Evolutionary conservation across 768 basidiomycete species (phyloP), one percentile per base, ranked within the genome.

Genomic region (Boletus edulis): DNA sequence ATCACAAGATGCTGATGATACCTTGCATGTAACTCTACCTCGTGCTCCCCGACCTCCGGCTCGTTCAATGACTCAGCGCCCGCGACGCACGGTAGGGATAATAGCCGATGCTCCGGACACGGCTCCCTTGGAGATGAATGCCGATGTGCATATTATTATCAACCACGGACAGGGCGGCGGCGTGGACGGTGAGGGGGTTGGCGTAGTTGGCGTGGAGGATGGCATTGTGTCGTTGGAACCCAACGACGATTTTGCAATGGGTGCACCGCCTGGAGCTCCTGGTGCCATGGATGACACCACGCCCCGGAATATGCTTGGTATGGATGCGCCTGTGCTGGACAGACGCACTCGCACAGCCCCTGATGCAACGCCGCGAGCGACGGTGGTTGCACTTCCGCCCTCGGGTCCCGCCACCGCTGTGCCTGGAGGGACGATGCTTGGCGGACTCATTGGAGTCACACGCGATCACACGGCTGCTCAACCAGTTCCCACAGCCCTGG

Each of bases 211-310:
- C 0, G 86, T 89, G 14, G 87, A 89, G 51, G 87, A 87, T 56
- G 89, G 86, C 2, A 84, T 91, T 39, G 89, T 89, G 8, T 82
- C 82, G 4, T 71, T 91, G 40, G 88, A 90, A 39, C 79, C 82
- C n/a, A 91, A 91, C 57, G 91, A 94, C 61, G 89, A 90, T 68
- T 89, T 93, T 60, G 89, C 87, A 6, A 90, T 92, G 86, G 91
- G 91, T 45, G 91, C 91, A 0, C 91, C 91, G 2, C 92, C 92
- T 10, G 91, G 91, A 38, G 91, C 92, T n/a, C 91, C 91, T 1
- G 91, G 91, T 47, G 91, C 91, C 0, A 83, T 89, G 66, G 67
- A 73, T n/a, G 67, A 67, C 37, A 65, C 65, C 2, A 49, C 46
- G 1, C 67, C 62, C 5, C 60, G 69, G 59, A 64, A 67, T 49